These are phyloP conservation scores for Coemansia sp. DNA, from an alignment of 192 early-diverging fungal genomes.

Conservation along the genomic window DNA sequence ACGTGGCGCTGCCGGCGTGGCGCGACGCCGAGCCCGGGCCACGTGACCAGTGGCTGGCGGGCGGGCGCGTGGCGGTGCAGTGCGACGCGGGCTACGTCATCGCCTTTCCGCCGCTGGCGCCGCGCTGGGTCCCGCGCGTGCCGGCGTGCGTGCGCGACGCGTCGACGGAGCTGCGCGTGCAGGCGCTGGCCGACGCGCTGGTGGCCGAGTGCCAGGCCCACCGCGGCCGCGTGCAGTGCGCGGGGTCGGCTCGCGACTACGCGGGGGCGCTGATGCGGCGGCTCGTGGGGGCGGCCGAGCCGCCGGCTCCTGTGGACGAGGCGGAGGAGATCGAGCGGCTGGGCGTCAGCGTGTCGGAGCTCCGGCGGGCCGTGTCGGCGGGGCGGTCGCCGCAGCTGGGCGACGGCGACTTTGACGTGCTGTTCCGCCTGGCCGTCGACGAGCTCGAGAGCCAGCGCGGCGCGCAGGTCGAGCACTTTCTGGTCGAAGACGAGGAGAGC, in stretches of 20 bases:
- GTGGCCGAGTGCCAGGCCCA: conserved; percentile 22
- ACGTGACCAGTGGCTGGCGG: conserved; percentile 41
- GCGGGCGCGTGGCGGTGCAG: conserved; percentile 19
- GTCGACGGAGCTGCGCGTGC: conserved; percentile 37
- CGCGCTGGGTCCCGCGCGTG: conserved; percentile 21
- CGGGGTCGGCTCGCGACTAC: conserved; percentile 27
- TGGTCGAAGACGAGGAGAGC: conserved; percentile 30
- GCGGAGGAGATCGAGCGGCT: conserved; percentile 48
- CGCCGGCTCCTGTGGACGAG: conserved; percentile 11
- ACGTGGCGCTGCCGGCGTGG: conserved; percentile 20
- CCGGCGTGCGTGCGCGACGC: conserved; percentile 45
- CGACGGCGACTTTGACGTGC: conserved; percentile 28
- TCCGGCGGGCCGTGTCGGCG: conserved; percentile 17
- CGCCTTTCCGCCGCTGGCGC: conserved; percentile 27
- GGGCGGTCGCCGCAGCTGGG: conserved; percentile 26
- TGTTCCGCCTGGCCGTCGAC: conserved; percentile 28
- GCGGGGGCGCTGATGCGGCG: conserved; percentile 18
- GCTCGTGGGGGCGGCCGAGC: neutral
- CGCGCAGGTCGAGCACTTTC: conserved; percentile 12
- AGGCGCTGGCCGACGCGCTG: conserved; percentile 37
- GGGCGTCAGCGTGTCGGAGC: conserved; percentile 36
- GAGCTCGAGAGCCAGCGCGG: conserved; percentile 13
- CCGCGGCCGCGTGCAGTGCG: conserved; percentile 41
- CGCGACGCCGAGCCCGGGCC: neutral
- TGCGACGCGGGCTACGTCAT: conserved; percentile 45